Evolutionary conservation across 768 basidiomycete species (phyloP), one percentile per base, ranked within the genome.

Genomic region (Boletellus ananiceps): DNA sequence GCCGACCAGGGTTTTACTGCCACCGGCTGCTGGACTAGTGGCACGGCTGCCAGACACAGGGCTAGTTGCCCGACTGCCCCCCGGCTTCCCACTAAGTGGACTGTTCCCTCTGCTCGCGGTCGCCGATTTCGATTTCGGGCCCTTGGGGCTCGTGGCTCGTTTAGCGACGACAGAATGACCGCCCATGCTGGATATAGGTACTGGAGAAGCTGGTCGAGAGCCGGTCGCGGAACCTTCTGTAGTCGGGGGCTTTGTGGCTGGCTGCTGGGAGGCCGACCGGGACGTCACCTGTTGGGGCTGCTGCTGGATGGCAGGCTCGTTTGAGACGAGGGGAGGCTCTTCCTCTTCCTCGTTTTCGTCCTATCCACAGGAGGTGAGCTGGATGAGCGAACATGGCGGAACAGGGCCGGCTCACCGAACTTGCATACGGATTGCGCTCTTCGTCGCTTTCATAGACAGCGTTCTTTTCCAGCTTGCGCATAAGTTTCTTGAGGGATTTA

Each of bases 401-500:
- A 4, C 18, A 35, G 44, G 50, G 1, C 31, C 35, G 42, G 69
- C 85, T 59, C 64, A 83, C 89, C 59, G 84, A 86, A 62, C 80
- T 84, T 1, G 83, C 84, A 61, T 91, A 92, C 5, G 90, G 90
- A 65, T 93, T 89, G 29, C 47, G 61, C 37, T 90, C 86, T 18
- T 92, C 88, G 39, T 91, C 89, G 44, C 82, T 85, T 14, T 92
- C 90, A 61, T 92, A 91, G 7, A 74, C 84, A 8, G 78, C 82
- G 47, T 86, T 86, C 64, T 91, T 89, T 68, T 94, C 93, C 49
- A 83, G 74, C 62, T 83, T 88, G 52, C 79, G 84, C 61, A 97
- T 81, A 16, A 93, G 76, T 69, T 93, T 94, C 70, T 90, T 86
- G 73, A 93, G 82, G 3, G 79, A 80, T 68, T 86, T 87, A 14